phyloP scores from a whole-genome alignment of 2,329 filamentous ascomycete genomes.

The Xylaria sp. region DNA sequence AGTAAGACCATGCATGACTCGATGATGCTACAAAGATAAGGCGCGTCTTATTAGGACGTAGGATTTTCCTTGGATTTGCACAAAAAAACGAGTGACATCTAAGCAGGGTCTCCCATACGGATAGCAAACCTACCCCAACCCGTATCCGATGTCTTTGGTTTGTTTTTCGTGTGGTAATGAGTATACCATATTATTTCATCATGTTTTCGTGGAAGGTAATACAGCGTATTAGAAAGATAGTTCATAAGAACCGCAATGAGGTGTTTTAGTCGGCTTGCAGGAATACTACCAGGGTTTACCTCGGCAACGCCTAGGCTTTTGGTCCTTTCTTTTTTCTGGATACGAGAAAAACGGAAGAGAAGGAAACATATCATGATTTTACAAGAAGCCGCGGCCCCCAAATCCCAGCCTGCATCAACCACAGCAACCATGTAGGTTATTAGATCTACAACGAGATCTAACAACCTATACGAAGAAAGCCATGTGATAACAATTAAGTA shows the following conservation, averaged over 20 bases:
- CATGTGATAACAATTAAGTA: background rate
- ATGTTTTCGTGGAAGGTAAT: no score
- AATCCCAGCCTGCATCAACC: background rate
- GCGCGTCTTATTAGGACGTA: background rate
- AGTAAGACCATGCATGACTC: background rate
- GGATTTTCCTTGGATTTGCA: background rate
- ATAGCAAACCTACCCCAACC: background rate
- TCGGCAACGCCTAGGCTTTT: background rate
- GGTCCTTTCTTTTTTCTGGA: background rate
- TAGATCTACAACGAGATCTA: background rate
- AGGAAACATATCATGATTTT: background rate
- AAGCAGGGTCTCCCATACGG: background rate
- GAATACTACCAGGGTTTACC: no score
- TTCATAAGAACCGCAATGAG: no score
- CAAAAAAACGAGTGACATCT: no score
- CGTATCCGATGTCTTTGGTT: background rate
- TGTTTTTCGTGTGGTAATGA: no score
- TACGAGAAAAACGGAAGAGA: background rate
- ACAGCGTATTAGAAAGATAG: no score
- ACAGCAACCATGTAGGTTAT: background rate
- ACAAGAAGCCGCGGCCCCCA: slow-evolving; percentile 4
- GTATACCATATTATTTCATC: no score
- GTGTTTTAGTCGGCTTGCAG: no score
- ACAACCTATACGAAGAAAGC: background rate
- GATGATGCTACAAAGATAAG: background rate